These are phyloP conservation scores for Moniliophthora roreri DNA, from an alignment of 1,284 basidiomycete genomes.

Conservation along the genomic window DNA sequence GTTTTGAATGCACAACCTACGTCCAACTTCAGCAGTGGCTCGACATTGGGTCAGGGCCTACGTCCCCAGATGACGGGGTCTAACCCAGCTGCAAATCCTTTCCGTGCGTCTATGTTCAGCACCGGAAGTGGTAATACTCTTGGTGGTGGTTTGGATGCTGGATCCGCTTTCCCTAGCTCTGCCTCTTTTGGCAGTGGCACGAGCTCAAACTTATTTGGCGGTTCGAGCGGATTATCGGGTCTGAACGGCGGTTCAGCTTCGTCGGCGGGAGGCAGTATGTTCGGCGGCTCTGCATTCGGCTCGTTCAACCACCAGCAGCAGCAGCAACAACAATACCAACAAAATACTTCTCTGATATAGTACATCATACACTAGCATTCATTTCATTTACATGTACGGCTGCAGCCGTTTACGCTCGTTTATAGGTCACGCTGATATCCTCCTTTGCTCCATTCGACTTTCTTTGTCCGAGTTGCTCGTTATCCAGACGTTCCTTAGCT, in stretches of 20 bases:
- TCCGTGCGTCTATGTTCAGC: conserved; percentile 63
- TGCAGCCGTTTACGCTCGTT: not conserved
- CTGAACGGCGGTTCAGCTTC: conserved; percentile 7
- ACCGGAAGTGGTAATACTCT: conserved; percentile 9
- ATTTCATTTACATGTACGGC: not conserved
- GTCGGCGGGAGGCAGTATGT: not conserved
- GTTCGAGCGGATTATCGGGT: not conserved
- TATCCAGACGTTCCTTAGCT: no score
- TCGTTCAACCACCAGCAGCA: conserved; percentile 7
- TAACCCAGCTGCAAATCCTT: conserved; percentile 67
- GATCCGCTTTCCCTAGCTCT: conserved; percentile 7
- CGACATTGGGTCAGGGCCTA: conserved; percentile 55
- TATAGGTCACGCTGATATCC: no score
- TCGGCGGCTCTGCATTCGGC: not conserved
- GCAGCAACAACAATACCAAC: conserved; percentile 3
- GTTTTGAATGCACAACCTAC: conserved; percentile 30
- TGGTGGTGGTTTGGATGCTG: conserved; percentile 11
- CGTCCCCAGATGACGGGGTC: conserved; percentile 71
- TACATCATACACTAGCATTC: not conserved
- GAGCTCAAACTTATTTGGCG: not conserved
- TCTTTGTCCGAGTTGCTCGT: no score
- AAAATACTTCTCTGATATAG: conserved; percentile 9
- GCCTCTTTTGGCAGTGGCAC: not conserved
- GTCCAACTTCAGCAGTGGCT: conserved; percentile 29
- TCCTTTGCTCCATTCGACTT: no score